Conservation (phyloP, 345 rosid genomes). For the Boechera retrofracta region DNA sequence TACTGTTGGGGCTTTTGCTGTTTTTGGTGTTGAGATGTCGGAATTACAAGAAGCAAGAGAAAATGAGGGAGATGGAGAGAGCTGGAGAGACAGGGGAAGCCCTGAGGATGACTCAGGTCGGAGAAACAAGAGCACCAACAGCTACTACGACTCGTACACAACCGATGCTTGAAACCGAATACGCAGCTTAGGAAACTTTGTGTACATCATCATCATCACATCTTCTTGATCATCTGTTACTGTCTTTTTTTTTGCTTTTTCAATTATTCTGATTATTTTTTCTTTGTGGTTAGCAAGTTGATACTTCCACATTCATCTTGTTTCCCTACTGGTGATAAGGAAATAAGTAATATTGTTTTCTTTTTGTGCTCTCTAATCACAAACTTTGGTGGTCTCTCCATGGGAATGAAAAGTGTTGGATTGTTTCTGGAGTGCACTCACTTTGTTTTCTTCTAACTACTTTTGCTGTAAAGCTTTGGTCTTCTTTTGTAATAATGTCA, state of each 20-base stretch:
- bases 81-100: conserved; percentile 95
- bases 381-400: conserved; percentile 49
- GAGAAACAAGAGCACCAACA: conserved; percentile 85
- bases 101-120: conserved; percentile 74
- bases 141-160: conserved; percentile 86
- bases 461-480: conserved; percentile 41
- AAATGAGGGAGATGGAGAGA: conserved; percentile 84
- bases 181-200: conserved; percentile 56
- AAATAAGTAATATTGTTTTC: conserved; percentile 53
- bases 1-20: conserved; percentile 55
- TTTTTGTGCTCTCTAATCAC: conserved; percentile 46
- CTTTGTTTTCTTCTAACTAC: conserved; percentile 51
- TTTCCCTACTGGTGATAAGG: conserved; percentile 43
- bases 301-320: conserved; percentile 42
- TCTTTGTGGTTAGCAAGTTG: conserved; percentile 45
- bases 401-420: conserved; percentile 24
- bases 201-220: conserved; percentile 29
- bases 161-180: conserved; percentile 86
- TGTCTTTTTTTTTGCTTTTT: not conserved
- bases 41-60: conserved; percentile 64
- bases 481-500: conserved; percentile 38
- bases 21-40: conserved; percentile 59
- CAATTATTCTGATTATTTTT: conserved; percentile 40
- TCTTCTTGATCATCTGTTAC: conserved; percentile 28
- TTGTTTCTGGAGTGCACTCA: conserved; percentile 45